Conservation (phyloP, 805 yeast species). For the Candida ficus region DNA sequence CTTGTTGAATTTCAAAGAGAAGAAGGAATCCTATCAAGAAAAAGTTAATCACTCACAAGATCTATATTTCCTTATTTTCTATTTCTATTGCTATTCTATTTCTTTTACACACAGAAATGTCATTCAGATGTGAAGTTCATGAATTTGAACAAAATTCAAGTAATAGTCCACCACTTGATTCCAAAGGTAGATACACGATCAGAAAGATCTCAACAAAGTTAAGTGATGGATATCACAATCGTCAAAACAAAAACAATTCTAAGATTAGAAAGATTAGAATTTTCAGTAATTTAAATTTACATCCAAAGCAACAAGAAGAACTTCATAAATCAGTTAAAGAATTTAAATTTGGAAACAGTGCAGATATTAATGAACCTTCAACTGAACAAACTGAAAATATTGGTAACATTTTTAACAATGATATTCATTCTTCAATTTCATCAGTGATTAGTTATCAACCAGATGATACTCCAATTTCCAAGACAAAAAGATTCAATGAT, state of each 20-base stretch:
- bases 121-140: neutral
- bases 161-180: neutral
- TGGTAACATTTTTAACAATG: neutral
- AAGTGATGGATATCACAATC: constrained; percentile 1
- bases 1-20: neutral
- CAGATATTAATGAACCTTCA: constrained; percentile 1
- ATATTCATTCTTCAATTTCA: neutral
- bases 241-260: neutral
- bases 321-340: too few species aligned
- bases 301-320: neutral
- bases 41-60: too few species aligned
- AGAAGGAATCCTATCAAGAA: neutral
- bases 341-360: constrained; percentile 6
- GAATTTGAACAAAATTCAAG: constrained; percentile 3
- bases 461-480: constrained; percentile 8
- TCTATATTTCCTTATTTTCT: too few species aligned
- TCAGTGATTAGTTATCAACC: constrained; percentile 7
- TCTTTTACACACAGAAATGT: neutral
- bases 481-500: constrained; percentile 5
- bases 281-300: neutral
- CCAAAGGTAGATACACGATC: neutral
- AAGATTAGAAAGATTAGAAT: neutral
- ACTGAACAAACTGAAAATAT: constrained; percentile 1
- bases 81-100: constrained; percentile 1
- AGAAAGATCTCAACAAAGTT: constrained; percentile 7